These are phyloP conservation scores for Sclerotinia minor DNA, from an alignment of 2,329 filamentous ascomycete species.

Conservation along the genomic window DNA sequence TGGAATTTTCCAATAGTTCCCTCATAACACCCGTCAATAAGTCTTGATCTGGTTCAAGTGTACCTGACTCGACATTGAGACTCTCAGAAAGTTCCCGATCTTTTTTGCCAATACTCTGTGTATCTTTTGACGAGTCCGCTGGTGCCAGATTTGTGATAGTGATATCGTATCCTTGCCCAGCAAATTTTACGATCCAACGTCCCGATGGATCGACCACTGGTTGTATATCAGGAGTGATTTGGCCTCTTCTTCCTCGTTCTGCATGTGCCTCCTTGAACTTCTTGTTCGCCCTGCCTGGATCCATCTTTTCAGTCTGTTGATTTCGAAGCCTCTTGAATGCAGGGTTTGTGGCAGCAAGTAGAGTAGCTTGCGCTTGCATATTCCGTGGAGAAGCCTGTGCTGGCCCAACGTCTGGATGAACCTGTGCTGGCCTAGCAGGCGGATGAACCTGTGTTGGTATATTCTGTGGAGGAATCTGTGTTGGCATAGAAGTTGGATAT, in stretches of 20 bases:
- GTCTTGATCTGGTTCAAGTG: not conserved
- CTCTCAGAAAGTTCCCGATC: fast-evolving
- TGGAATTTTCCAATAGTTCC: not conserved
- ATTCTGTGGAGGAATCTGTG: no score
- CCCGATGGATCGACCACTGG: not conserved
- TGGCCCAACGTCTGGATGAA: no score
- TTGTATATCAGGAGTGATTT: not conserved
- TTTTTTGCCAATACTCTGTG: no score
- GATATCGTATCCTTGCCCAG: not conserved
- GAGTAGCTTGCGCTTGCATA: no score
- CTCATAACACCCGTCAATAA: not conserved
- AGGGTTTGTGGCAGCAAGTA: not conserved
- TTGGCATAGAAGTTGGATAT: no score
- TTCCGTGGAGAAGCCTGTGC: no score
- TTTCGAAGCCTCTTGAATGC: not conserved
- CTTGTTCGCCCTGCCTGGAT: not conserved
- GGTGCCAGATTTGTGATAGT: not conserved
- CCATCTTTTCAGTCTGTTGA: not conserved
- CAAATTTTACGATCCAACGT: not conserved
- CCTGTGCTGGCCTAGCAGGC: no score
- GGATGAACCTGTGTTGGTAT: no score
- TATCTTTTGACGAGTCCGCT: fast-evolving
- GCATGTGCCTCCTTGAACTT: not conserved
- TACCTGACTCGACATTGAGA: no score
- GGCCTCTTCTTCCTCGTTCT: not conserved